Evolutionary conservation across 768 basidiomycete species (phyloP), one percentile per base, ranked within the genome.

Genomic region (Tephrocybe sp.): DNA sequence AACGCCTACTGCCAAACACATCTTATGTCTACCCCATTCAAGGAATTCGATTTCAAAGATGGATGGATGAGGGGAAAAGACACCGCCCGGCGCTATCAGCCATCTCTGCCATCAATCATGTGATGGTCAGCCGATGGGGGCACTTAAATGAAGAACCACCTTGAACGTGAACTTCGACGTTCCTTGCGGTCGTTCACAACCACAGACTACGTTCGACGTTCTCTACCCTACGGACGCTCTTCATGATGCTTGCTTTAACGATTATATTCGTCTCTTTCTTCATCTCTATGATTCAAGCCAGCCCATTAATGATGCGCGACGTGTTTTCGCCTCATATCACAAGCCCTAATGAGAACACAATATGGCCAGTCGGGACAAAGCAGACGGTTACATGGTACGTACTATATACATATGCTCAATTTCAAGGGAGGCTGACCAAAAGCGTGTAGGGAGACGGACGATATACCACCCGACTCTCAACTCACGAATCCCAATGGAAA

Each of bases 381-480:
- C 73, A 76, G 54, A 74, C 65, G 15, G 81, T 84, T 43, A 76
- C 74, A 6, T 86, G 84, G 84, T 82, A 53, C 48, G 76, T 65
- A 30, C 4, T 33, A 28, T 33, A 23, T 26, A 12, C 18, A 43
- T 42, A 34, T 41, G 30, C 28, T 32, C 6, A 40, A 14, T 38
- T 21, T 43, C 12, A 12, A 84, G 83, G 83, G 73, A 84, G 49
- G 79, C 76, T 9, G 68, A 74, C 17, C 61, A 70, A n/a, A n/a
- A n/a, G n/a, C 41, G 64, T 78, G n/a, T 77, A 84, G 83, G 84
- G 73, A 84, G 49, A 79, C 76, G 10, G 68, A 74, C 17, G 61
- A 70, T 40, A 65, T 79, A 17, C 78, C 78, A 18, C 68, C 72
- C 18, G 70, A 72, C 54, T 68, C 69, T 28, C 69, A 75, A 48